Conservation (phyloP, 2,329 filamentous ascomycete genomes). For the Xylaria sp. region DNA sequence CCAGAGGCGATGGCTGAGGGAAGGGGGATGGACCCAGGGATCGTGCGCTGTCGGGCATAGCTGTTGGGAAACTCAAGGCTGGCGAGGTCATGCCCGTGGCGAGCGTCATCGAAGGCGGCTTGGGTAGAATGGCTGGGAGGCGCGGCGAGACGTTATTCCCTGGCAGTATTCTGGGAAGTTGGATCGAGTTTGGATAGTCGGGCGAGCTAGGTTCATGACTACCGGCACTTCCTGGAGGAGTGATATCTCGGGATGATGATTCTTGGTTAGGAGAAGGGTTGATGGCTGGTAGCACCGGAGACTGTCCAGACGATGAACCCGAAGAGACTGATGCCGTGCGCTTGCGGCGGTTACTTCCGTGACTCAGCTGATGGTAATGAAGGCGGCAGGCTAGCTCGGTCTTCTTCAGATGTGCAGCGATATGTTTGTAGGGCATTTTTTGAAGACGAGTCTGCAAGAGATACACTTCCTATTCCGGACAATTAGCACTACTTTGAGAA, state of each 20-base stretch:
- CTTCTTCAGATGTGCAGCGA: constrained; percentile 85
- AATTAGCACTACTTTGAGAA: constrained; percentile 32
- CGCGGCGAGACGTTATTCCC: constrained; percentile 60
- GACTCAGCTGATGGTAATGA: constrained; percentile 87
- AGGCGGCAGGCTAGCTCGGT: constrained; percentile 88
- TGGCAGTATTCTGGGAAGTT: constrained; percentile 65
- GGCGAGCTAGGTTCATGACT: constrained; percentile 60
- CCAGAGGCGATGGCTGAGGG: constrained; percentile 55
- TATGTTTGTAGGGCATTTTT: constrained; percentile 93
- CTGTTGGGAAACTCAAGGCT: constrained; percentile 55
- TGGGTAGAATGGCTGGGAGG: constrained; percentile 73
- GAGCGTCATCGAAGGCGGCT: constrained; percentile 66
- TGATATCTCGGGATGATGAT: constrained; percentile 60
- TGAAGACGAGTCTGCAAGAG: constrained; percentile 85
- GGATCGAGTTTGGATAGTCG: constrained; percentile 57
- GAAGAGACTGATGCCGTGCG: constrained; percentile 77
- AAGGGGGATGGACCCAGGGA: constrained; percentile 59
- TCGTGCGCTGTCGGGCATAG: constrained; percentile 55
- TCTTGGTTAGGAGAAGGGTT: constrained; percentile 64
- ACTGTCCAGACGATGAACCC: constrained; percentile 67
- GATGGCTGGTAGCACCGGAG: constrained; percentile 61
- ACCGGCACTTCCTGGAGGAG: constrained; percentile 59
- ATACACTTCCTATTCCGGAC: constrained; percentile 74
- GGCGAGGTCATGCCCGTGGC: constrained; percentile 53
- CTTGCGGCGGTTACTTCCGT: constrained; percentile 83